Evolutionary conservation across 306 rosid species (phyloP).

Genomic region (Medicago ruthenica): DNA sequence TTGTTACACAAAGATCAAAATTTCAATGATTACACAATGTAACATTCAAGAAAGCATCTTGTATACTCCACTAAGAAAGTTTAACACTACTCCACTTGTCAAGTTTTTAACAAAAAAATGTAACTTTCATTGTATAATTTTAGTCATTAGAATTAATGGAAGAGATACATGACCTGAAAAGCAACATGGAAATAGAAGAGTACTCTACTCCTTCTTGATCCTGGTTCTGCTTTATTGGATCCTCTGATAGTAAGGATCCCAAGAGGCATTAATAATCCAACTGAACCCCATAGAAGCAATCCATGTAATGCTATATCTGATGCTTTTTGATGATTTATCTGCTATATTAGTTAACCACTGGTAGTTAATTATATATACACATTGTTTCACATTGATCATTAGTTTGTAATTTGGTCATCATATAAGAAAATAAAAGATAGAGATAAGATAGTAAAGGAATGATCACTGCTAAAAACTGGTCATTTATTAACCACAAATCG

Average conservation of each 20-base stretch:
- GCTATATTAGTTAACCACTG: slow-evolving; percentile 23
- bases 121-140: slow-evolving; percentile 1
- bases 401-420: slow-evolving; percentile 31
- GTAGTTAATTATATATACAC: not conserved
- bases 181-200: slow-evolving; percentile 81
- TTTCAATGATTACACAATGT: slow-evolving; percentile 45
- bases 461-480: not conserved
- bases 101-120: slow-evolving; percentile 27
- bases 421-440: not conserved
- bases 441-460: not conserved
- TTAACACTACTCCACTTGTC: slow-evolving; percentile 4
- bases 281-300: slow-evolving; percentile 82
- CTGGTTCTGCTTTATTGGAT: slow-evolving; percentile 56
- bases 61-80: slow-evolving; percentile 35
- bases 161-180: slow-evolving; percentile 69
- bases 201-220: slow-evolving; percentile 57
- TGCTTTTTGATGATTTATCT: slow-evolving; percentile 66
- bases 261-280: slow-evolving; percentile 81
- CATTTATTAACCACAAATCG: not conserved
- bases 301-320: slow-evolving; percentile 79
- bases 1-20: slow-evolving; percentile 46
- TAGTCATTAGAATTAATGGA: slow-evolving; percentile 13
- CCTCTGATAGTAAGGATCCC: slow-evolving; percentile 81
- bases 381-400: slow-evolving; percentile 6
- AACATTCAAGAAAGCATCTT: slow-evolving; percentile 45